Percentiles rank a stretch among this genome's conserved stretches.
phyloP scores from a whole-genome alignment of 139 green algal species.

The Chara braunii region DNA sequence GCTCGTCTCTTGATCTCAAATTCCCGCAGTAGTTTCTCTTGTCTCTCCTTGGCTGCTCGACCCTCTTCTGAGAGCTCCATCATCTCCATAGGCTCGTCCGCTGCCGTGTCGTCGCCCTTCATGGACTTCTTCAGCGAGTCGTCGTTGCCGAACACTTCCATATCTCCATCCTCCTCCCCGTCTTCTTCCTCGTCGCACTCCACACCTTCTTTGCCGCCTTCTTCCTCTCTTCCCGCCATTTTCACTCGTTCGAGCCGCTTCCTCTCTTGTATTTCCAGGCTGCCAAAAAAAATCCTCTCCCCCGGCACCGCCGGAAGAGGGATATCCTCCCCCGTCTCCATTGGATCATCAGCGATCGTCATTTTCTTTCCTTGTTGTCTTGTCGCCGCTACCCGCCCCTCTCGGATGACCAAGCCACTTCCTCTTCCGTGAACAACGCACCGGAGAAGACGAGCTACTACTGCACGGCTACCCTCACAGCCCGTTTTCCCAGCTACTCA shows the following conservation, averaged over 20 bases:
- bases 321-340: no score
- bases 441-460: no score
- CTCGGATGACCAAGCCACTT: no score
- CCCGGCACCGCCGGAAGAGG: not conserved
- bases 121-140: not conserved
- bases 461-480: no score
- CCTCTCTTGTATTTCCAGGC: slow-evolving; percentile 1
- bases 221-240: not conserved
- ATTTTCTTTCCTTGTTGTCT: no score
- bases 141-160: not conserved
- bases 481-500: no score
- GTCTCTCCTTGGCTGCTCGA: slow-evolving; percentile 14
- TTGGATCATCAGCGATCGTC: no score
- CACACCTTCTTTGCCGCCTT: not conserved
- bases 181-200: no score
- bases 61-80: slow-evolving; percentile 30
- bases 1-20: slow-evolving; percentile 16
- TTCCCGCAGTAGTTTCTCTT: slow-evolving; percentile 33
- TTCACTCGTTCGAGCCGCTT: slow-evolving; percentile 2
- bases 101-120: not conserved
- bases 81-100: not conserved
- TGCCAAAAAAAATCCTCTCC: slow-evolving; percentile 1
- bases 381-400: no score
- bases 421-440: no score
- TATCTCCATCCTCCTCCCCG: not conserved